phyloP scores from a whole-genome alignment of 345 rosid genomes.

The Rhodomyrtus tomentosa region DNA sequence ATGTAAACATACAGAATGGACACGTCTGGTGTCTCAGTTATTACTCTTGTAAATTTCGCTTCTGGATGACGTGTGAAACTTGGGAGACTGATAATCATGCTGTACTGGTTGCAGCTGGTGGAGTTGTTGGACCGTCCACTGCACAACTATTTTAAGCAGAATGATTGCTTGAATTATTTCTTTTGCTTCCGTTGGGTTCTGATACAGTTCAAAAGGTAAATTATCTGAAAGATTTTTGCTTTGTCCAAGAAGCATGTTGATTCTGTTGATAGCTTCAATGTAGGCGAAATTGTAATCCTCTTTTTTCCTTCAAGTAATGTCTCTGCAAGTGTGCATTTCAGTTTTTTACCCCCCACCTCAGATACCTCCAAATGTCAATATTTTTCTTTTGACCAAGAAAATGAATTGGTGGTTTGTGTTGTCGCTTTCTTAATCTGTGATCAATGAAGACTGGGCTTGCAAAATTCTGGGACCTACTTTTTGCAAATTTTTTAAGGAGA shows the following conservation, averaged over 20 bases:
- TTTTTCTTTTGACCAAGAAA: background rate
- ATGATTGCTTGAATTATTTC: constrained; percentile 97
- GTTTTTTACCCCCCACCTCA: background rate
- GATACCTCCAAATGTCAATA: background rate
- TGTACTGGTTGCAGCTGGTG: constrained; percentile 56
- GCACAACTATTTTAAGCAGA: constrained; percentile 83
- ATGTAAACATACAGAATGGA: background rate
- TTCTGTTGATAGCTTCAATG: background rate
- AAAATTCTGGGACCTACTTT: background rate
- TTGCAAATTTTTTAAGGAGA: background rate
- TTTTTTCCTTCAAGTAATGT: background rate
- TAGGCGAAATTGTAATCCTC: background rate
- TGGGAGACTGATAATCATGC: background rate
- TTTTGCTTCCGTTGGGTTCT: constrained; percentile 99
- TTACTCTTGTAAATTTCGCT: background rate
- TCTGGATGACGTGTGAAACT: background rate
- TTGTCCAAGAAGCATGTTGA: background rate
- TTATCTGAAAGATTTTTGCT: background rate
- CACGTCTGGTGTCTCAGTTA: background rate
- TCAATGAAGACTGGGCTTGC: background rate
- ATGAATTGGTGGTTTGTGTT: background rate
- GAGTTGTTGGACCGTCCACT: constrained; percentile 83
- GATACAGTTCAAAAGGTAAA: constrained; percentile 94
- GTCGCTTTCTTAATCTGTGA: background rate
- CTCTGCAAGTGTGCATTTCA: background rate